A percentile compares a stretch with the other conserved stretches of the same genome.
Conservation (phyloP, 208 protist genomes). For the Angomonas ambiguus region DNA sequence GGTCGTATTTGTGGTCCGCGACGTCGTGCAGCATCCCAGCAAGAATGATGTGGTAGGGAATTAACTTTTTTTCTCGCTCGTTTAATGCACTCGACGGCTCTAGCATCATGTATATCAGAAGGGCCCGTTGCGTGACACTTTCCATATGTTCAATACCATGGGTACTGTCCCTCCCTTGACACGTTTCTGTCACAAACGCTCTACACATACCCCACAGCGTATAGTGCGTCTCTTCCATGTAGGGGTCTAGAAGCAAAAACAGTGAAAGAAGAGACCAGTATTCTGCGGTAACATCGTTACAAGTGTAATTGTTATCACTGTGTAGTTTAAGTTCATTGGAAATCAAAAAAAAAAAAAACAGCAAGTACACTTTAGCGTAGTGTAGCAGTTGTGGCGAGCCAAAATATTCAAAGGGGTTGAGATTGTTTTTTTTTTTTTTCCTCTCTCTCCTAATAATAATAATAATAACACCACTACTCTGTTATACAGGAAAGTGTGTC, state of each 20-base stretch:
- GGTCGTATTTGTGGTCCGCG: conserved; percentile 84
- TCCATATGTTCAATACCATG: conserved; percentile 78
- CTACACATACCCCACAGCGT: conserved; percentile 59
- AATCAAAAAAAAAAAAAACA: conserved; percentile 2
- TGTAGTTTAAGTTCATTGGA: background rate
- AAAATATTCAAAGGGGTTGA: background rate
- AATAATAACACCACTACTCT: no score
- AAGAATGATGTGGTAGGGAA: conserved; percentile 52
- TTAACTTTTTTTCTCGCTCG: background rate
- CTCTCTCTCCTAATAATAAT: no score
- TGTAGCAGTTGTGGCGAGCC: background rate
- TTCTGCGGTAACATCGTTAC: no score
- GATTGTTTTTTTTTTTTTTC: background rate
- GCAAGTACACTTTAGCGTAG: background rate
- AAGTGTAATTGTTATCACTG: background rate
- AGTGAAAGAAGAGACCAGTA: background rate
- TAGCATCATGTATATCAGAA: conserved; percentile 63
- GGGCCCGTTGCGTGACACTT: conserved; percentile 58
- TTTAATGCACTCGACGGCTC: background rate
- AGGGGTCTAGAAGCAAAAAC: no score
- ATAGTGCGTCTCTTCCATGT: conserved; percentile 55
- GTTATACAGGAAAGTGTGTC: conserved; percentile 56
- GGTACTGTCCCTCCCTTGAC: conserved; percentile 57
- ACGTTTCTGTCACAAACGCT: conserved; percentile 49
- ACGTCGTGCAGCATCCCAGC: conserved; percentile 87